phyloP scores from a whole-genome alignment of 2,329 filamentous ascomycete genomes.

The Ceratocystis cubensis region DNA sequence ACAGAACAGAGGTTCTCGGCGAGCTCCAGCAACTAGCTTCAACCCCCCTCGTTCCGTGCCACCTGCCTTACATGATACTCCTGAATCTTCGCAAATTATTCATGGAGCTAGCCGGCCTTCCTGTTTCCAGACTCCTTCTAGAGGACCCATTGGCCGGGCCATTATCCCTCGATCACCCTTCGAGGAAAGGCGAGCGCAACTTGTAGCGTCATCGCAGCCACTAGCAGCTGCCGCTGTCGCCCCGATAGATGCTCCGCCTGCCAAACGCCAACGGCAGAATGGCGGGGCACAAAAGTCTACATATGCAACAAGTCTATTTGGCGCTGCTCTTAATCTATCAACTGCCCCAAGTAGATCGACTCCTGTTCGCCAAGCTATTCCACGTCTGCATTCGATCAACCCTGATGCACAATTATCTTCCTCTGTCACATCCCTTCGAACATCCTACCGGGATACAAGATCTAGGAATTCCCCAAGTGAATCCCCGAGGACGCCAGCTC shows the following conservation, averaged over 20 bases:
- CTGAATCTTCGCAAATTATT: neutral
- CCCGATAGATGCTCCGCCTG: neutral
- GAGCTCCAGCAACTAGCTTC: constrained; percentile 6
- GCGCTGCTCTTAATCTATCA: constrained; percentile 33
- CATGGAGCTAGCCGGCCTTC: neutral
- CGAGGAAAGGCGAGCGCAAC: constrained; percentile 14
- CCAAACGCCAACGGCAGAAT: constrained; percentile 23
- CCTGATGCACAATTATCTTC: neutral
- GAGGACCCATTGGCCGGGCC: constrained; percentile 15
- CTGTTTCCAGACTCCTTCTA: constrained; percentile 13
- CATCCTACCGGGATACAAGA: constrained; percentile 11
- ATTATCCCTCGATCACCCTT: constrained; percentile 14
- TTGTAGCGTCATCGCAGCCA: neutral
- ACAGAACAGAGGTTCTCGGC: constrained; percentile 17
- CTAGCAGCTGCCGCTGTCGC: no score
- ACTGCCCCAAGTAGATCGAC: neutral
- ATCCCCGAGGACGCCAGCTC: neutral
- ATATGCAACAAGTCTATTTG: constrained; percentile 41
- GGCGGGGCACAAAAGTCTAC: constrained; percentile 32
- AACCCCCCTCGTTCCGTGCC: constrained; percentile 11
- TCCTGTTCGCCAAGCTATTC: constrained; percentile 10
- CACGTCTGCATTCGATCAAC: constrained; percentile 12
- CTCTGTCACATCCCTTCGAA: constrained; percentile 9
- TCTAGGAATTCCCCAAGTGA: neutral
- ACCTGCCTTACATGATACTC: neutral